phyloP scores from a whole-genome alignment of 371 early-diverging fungal species.

The Mortierella sp. region DNA sequence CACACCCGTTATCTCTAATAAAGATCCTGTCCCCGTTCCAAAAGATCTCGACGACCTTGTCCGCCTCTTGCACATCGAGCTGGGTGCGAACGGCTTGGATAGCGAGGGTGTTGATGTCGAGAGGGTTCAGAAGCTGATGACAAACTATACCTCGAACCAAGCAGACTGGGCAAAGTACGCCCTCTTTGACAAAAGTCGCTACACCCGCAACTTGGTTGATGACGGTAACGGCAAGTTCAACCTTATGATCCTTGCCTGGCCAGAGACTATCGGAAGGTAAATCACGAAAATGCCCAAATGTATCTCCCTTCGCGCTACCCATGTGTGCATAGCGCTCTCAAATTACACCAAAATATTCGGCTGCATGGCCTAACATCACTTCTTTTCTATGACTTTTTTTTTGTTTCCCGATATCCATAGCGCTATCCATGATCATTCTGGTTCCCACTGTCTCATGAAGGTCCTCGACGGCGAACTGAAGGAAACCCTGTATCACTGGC shows the following conservation, averaged over 20 bases:
- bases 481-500: constrained; percentile 88
- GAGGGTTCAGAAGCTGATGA: constrained; percentile 73
- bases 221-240: constrained; percentile 95
- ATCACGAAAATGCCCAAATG: constrained; percentile 10
- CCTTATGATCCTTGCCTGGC: constrained; percentile 93
- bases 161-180: constrained; percentile 85
- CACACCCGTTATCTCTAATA: neutral
- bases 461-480: constrained; percentile 85
- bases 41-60: constrained; percentile 60
- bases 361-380: neutral
- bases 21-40: constrained; percentile 45
- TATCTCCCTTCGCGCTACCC: neutral
- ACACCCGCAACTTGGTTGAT: constrained; percentile 91
- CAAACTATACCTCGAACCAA: constrained; percentile 68
- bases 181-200: constrained; percentile 80
- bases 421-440: constrained; percentile 95
- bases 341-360: too few relatives aligned
- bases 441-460: constrained; percentile 95
- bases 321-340: too few relatives aligned
- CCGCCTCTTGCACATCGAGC: constrained; percentile 58
- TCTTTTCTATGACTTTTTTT: constrained; percentile 4
- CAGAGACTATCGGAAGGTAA: constrained; percentile 78
- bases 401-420: constrained; percentile 53
- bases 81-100: constrained; percentile 66
- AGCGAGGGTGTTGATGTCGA: constrained; percentile 70